Base-by-base conservation (phyloP, 768 basidiomycete genomes). In the Lentinula raphanica region DNA sequence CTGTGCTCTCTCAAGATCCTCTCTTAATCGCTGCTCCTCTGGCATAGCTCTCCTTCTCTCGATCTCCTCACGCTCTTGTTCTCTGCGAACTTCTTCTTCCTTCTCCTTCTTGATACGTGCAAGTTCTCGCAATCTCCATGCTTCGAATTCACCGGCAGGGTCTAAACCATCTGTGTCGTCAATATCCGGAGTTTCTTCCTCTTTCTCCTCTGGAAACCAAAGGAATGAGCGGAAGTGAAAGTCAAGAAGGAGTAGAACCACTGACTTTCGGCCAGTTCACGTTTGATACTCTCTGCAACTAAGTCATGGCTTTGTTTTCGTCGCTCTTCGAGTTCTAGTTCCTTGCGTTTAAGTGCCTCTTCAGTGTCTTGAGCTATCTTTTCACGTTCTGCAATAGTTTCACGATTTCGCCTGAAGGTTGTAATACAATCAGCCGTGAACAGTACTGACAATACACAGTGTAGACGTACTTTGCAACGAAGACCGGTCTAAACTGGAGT, bases 141-240 rank as follows among this genome's bases (percentile, higher is more conserved):
- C 92, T 67, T 98, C 95, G 64, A 99, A 99, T 70, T 98, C 97
- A 54, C 70, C 86, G 15, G 82, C 79, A 2, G 94, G 91, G 66
- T 98, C 94, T 49, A 94, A 68, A 1, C 92, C 96, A 65, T 99
- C 97, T 4, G 92, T 90, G 69, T 99, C 97, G 72, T 98, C 95
- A 0, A 98, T 82, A 61, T 98, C 94, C 2, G 91, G 90, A 32
- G 90, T 73, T 19, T 86, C 71, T 25, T 88, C 89, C 57, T 90
- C 85, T 62, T 92, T 93, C 70, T 98, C 94, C 80, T 93, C 96
- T 98, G 64, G 55, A 25, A 27, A 25, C n/a, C n/a, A n/a, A 21
- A 17, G 49, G 39, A 21, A 45, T 62, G 23, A 60, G 36, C 48
- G 5, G 32, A 51, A 28, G 46, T 46, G 25, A 35, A 9, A 29